These are phyloP conservation scores for Penicillium expansum DNA, from an alignment of 2,329 filamentous ascomycete genomes.

Conservation along the genomic window DNA sequence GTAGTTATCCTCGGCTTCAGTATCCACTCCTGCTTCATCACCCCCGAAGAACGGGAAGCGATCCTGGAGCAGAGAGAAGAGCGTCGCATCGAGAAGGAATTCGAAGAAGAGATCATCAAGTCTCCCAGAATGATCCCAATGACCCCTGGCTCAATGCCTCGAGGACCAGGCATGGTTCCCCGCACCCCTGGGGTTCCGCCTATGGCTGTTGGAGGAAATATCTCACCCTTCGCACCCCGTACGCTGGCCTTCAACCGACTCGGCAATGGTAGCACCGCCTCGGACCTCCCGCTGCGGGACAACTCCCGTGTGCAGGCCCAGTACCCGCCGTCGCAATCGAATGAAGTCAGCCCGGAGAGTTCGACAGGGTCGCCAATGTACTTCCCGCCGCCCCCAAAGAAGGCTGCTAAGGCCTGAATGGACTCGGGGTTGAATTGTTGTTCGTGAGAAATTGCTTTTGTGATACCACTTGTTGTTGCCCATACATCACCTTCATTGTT, in stretches of 20 bases:
- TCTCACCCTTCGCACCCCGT: slow-evolving; percentile 36
- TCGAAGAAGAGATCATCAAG: slow-evolving; percentile 41
- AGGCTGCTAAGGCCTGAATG: slow-evolving; percentile 30
- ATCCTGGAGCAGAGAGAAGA: slow-evolving; percentile 36
- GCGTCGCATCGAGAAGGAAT: slow-evolving; percentile 40
- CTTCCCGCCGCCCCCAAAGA: slow-evolving; percentile 46
- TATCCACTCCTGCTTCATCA: slow-evolving; percentile 48
- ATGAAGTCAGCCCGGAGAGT: slow-evolving; percentile 14
- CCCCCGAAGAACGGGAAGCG: slow-evolving; percentile 37
- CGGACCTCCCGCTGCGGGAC: slow-evolving; percentile 43
- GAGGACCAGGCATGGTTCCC: slow-evolving; percentile 23
- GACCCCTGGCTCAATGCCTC: slow-evolving; percentile 28
- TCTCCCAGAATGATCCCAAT: slow-evolving; percentile 37
- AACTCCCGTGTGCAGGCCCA: slow-evolving; percentile 26
- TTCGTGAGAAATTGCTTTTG: neutral
- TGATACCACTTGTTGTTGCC: slow-evolving; percentile 8
- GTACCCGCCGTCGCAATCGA: slow-evolving; percentile 21
- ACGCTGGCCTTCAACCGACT: slow-evolving; percentile 44
- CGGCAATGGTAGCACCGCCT: slow-evolving; percentile 32
- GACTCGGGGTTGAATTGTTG: neutral
- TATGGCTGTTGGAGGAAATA: slow-evolving; percentile 20
- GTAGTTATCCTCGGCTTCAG: slow-evolving; percentile 48
- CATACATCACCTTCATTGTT: slow-evolving; percentile 8
- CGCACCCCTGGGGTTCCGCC: slow-evolving; percentile 34
- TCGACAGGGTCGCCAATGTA: slow-evolving; percentile 31